Evolutionary conservation across 305 asterid genomes (phyloP).

Genomic region (Solanum hybrid): DNA sequence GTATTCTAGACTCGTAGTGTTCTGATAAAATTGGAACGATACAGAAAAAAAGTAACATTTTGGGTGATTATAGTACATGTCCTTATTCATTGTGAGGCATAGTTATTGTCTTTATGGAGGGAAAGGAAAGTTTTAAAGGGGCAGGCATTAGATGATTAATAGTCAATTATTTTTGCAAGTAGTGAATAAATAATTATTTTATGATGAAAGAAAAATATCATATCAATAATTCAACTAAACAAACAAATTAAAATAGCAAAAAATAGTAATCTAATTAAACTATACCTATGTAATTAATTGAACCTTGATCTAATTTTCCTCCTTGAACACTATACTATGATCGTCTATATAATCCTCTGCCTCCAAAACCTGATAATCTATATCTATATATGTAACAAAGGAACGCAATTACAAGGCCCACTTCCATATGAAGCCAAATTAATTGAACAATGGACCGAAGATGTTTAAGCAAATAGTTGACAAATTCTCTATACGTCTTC

Average conservation of each 20-base stretch:
- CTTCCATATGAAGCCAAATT: neutral
- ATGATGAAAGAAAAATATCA: neutral
- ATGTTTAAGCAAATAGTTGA: neutral
- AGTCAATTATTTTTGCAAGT: neutral
- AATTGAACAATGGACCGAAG: neutral
- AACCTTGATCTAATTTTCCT: neutral
- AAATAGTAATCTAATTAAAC: neutral
- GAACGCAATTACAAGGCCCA: neutral
- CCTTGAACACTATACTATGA: neutral
- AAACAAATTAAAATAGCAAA: neutral
- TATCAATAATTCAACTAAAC: neutral
- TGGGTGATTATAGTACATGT: neutral
- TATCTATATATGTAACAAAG: neutral
- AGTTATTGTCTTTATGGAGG: neutral
- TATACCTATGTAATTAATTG: neutral
- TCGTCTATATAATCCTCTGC: neutral
- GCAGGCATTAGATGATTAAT: neutral
- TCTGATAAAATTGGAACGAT: neutral
- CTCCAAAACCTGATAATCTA: neutral
- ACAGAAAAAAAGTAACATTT: neutral
- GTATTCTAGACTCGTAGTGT: neutral
- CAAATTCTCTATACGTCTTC: neutral
- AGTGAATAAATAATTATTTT: no score
- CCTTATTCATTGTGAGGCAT: neutral
- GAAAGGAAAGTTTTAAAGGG: neutral